Percentiles rank a stretch among this genome's conserved stretches.
Conservation (phyloP, 495 filamentous ascomycete genomes). For the Xylaria flabelliformis region DNA sequence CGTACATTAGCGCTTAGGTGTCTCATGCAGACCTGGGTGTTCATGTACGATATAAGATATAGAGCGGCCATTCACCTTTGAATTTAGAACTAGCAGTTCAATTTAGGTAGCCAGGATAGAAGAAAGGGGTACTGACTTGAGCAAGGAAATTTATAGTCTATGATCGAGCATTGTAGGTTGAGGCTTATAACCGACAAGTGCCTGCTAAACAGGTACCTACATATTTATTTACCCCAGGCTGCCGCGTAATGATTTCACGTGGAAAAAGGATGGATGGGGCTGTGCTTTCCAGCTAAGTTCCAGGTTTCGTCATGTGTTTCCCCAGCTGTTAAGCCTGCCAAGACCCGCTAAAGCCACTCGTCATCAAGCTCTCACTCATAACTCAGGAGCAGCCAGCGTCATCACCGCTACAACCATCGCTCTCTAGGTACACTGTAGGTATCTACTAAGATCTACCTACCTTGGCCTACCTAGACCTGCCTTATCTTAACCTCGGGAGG, state of each 20-base stretch:
- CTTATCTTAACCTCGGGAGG: slow-evolving; percentile 5
- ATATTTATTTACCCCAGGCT: slow-evolving; percentile 11
- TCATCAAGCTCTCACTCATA: neutral
- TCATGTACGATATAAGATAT: neutral
- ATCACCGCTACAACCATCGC: neutral
- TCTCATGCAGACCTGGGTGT: neutral
- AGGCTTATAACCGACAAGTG: neutral
- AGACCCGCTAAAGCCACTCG: neutral
- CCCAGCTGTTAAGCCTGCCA: slow-evolving; percentile 7
- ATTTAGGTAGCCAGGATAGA: neutral
- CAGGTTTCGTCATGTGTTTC: slow-evolving; percentile 24
- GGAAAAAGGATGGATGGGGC: slow-evolving; percentile 8
- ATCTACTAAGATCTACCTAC: neutral
- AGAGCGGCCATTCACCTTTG: neutral
- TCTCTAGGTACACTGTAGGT: neutral
- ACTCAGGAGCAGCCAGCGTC: slow-evolving; percentile 13
- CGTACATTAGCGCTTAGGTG: neutral
- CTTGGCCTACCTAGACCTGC: neutral
- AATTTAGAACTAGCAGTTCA: neutral
- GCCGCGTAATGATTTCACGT: neutral
- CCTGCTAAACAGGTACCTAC: neutral
- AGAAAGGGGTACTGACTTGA: neutral
- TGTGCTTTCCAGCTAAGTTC: slow-evolving; percentile 4
- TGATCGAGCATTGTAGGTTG: too few relatives aligned
- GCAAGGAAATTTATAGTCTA: too few relatives aligned